Evolutionary conservation across 768 basidiomycete species (phyloP).

Genomic region (Pholiota molesta): DNA sequence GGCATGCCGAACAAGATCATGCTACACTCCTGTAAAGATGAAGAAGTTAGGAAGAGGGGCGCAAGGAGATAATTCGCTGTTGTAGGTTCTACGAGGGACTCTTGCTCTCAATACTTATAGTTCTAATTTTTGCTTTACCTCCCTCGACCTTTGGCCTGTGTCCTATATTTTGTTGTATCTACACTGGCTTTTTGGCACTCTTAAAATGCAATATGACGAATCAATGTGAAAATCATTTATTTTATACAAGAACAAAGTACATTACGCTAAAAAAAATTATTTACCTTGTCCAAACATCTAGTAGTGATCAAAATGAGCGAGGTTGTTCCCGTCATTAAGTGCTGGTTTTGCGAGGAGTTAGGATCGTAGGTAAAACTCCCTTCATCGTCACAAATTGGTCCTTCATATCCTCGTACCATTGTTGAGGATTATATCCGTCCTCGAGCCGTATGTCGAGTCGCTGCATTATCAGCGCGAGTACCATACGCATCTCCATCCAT

Average conservation of each 20-base stretch:
- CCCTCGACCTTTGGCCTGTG: constrained; percentile 3
- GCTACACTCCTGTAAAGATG: constrained; percentile 85
- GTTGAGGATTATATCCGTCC: constrained; percentile 23
- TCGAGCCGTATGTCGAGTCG: constrained; percentile 31
- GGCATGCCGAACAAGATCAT: constrained; percentile 78
- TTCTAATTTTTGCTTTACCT: neutral
- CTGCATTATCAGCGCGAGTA: constrained; percentile 29
- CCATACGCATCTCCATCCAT: constrained; percentile 38
- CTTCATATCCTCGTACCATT: constrained; percentile 32
- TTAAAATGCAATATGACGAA: neutral
- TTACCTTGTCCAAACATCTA: neutral
- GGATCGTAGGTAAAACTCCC: constrained; percentile 32
- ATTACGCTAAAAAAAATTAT: neutral
- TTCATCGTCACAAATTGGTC: constrained; percentile 36
- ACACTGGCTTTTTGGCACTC: neutral
- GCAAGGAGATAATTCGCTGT: constrained; percentile 37
- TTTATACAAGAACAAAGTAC: neutral
- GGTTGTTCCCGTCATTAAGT: neutral
- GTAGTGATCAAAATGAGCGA: too few relatives aligned
- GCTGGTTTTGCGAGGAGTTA: constrained; percentile 31
- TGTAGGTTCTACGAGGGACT: neutral
- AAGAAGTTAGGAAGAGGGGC: constrained; percentile 75
- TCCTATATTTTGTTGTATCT: constrained; percentile 6
- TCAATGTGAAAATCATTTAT: neutral
- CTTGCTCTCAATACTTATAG: neutral